Base-by-base conservation (phyloP, 805 yeast genomes). In the Yarrowia yakushimensis region DNA sequence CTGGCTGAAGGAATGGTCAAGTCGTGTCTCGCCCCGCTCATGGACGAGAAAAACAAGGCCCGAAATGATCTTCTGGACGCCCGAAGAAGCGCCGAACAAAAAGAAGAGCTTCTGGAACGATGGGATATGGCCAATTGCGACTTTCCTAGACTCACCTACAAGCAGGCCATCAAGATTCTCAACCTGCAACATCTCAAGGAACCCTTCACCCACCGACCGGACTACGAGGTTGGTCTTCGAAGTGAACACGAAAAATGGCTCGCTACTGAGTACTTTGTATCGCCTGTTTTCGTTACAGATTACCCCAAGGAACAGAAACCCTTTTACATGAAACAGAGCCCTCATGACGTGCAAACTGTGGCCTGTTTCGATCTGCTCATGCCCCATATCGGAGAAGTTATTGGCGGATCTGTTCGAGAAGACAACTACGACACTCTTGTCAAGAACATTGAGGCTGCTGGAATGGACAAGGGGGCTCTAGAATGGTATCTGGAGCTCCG, bases 381-480 rank as follows among this genome's bases (percentile, higher is more conserved):
- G 18, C 99, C 99, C 0, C 93, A 86, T 18, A 81, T 94, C 63
- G 99, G 98, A 23, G 99, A 94, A 72, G 76, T 94, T 15, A 85
- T 90, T 8, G 99, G 99, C 2, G 99, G 99, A 0, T 90, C 97
- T 0, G 67, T 94, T 65, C 88, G 99, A 73, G 97, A 93, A 69
- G 89, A 88, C 69, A 75, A 82, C 65, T 75, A 81, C 64, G 79
- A 73, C 0, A 67, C 63, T 12, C 74, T 94, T 17, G 84, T 93
- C 73, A 63, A 71, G 8, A 63, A 70, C 3, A 74, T 87, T 62
- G 76, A 76, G 1, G 88, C 91, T 92, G 80, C 82, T 60, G 50
- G 70, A 0, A 69, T 72, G 2, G 81, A 78, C 1, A 30, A 59
- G 41, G 12, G 6, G 7, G 81, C 82, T 18, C 72, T 94, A 72